Conservation (phyloP, 306 rosid genomes). For the Quercus aquifolioides region DNA sequence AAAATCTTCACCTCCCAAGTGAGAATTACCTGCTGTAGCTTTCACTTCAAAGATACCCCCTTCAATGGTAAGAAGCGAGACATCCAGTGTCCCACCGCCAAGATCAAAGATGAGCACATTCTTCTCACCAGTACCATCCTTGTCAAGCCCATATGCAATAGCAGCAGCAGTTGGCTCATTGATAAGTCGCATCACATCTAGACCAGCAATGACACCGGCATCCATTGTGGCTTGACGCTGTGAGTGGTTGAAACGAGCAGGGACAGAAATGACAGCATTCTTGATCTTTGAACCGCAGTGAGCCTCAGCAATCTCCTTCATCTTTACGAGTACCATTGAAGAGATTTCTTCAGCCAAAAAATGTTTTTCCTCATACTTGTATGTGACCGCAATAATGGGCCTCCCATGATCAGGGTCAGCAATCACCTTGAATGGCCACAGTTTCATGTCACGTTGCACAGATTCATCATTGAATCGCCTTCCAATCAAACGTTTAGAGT, state of each 20-base stretch:
- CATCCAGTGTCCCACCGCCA: slow-evolving; percentile 40
- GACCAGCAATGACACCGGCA: slow-evolving; percentile 34
- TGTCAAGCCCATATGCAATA: slow-evolving; percentile 53
- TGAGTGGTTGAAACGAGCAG: slow-evolving; percentile 36
- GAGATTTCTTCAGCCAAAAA: slow-evolving; percentile 43
- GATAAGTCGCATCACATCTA: slow-evolving; percentile 40
- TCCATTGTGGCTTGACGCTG: slow-evolving; percentile 44
- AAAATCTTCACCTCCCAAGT: slow-evolving; percentile 44
- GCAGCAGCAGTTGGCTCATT: slow-evolving; percentile 46
- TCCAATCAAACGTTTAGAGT: slow-evolving; percentile 46
- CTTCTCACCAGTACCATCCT: slow-evolving; percentile 16
- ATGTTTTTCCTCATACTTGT: slow-evolving; percentile 37
- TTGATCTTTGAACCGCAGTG: slow-evolving; percentile 22
- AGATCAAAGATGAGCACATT: slow-evolving; percentile 43
- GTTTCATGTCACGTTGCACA: slow-evolving; percentile 34
- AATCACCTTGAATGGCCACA: slow-evolving; percentile 44
- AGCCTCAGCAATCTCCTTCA: slow-evolving; percentile 44
- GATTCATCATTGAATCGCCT: slow-evolving; percentile 31
- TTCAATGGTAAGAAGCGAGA: slow-evolving; percentile 39
- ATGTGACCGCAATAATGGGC: slow-evolving; percentile 33
- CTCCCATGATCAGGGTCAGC: slow-evolving; percentile 33
- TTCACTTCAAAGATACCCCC: slow-evolving; percentile 42
- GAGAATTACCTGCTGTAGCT: slow-evolving; percentile 37
- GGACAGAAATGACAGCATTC: slow-evolving; percentile 44
- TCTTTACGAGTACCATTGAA: slow-evolving; percentile 33